Evolutionary conservation across 1,284 basidiomycete genomes (phyloP), one percentile per base, ranked within the genome.

Genomic region (Phellopilus nigrolimitatus): DNA sequence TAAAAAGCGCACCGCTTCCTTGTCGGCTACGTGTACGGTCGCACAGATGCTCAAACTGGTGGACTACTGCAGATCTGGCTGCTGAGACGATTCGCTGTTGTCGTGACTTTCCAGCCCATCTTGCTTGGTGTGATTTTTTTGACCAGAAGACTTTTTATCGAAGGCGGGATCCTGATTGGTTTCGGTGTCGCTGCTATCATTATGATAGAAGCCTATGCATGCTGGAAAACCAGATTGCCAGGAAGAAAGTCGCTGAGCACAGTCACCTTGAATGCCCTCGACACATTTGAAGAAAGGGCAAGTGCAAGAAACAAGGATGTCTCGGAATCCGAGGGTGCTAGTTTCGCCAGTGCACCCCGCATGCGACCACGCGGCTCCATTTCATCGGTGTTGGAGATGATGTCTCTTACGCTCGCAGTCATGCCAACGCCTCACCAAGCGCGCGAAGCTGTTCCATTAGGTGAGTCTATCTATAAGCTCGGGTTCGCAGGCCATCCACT

Each of bases 1-100:
- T n/a, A n/a, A n/a, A n/a, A n/a, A 87, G 84, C 86, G 10, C 83
- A 86, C 65, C 80, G 84, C 37, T 89, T 80, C 67, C 75, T 89
- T 49, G 71, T 87, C 51, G 82, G 83, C 33, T 87, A 88, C 62
- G 85, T 89, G 22, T 86, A 83, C 60, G 81, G 76, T 10, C 75
- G 82, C 24, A 82, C 79, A 13, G 76, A 79, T 47, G 82, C 83
- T 4, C 81, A 83, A 61, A 84, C 83, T 0, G 84, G 85, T 8
- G 88, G 86, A 1, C 62, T 82, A 8, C 64, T 88, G 12, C 83
- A 86, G 55, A 75, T 91, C 15, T 90, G 85, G 84, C 68, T 88
- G 0, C 64, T 90, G 28, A 79, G 81, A 49, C 78, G 85, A 31
- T 76, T 91, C 56, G 81, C 71, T 43, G 80, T 80, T 4, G 64